Percentiles rank a stretch among this genome's conserved stretches.
Evolutionary conservation across 345 rosid species (phyloP).

Genomic region (Passiflora organensis): DNA sequence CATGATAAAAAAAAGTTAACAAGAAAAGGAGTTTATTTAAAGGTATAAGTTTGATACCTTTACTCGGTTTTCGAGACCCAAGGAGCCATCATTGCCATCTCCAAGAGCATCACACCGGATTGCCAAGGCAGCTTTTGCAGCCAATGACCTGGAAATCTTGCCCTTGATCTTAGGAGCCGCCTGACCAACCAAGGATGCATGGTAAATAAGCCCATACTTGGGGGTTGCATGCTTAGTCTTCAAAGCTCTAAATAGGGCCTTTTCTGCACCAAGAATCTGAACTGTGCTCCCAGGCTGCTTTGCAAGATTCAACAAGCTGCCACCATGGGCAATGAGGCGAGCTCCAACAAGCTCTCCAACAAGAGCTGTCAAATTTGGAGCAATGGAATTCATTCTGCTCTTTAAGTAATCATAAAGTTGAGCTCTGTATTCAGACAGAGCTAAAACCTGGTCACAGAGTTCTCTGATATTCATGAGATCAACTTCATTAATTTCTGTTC

Average conservation of each 20-base stretch:
- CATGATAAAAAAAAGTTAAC: no score
- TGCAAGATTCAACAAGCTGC: constrained; percentile 83
- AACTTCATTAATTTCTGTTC: constrained; percentile 79
- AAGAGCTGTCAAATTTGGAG: constrained; percentile 89
- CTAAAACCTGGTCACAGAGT: constrained; percentile 80
- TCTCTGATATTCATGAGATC: constrained; percentile 71
- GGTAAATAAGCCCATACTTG: constrained; percentile 80
- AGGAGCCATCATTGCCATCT: constrained; percentile 61
- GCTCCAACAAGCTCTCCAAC: constrained; percentile 99
- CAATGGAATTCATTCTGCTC: constrained; percentile 86
- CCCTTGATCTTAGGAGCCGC: constrained; percentile 84
- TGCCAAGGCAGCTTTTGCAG: constrained; percentile 76
- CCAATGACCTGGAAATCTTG: constrained; percentile 79
- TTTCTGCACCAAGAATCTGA: constrained; percentile 94
- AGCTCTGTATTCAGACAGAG: constrained; percentile 84
- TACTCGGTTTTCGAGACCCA: constrained; percentile 77
- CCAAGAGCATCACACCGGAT: constrained; percentile 89
- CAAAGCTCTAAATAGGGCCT: constrained; percentile 87
- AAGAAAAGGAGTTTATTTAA: no score
- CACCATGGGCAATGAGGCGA: constrained; percentile 90
- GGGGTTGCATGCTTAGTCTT: constrained; percentile 95
- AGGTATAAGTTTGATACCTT: constrained; percentile 39
- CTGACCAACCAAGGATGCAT: constrained; percentile 88
- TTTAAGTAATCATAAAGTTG: constrained; percentile 82
- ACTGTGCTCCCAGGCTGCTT: constrained; percentile 93